phyloP scores from a whole-genome alignment of 441 rosid genomes.

The Sinapis alba region DNA sequence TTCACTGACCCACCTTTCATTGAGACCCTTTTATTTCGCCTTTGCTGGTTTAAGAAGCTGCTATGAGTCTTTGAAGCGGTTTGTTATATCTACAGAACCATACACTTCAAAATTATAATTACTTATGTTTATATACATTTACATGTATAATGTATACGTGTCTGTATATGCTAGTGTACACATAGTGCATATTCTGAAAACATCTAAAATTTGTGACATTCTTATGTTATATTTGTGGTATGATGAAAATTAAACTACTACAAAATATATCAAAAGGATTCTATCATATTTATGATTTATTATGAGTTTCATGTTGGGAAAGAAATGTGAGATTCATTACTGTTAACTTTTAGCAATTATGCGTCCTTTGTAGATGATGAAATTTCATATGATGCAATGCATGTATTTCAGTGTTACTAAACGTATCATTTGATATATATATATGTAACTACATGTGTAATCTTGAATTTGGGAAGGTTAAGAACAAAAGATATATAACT shows the following conservation, averaged over 20 bases:
- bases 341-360: not conserved
- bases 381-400: not conserved
- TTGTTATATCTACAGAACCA: conserved; percentile 24
- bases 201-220: not conserved
- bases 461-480: too few species aligned
- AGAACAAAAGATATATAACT: conserved; percentile 12
- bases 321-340: not conserved
- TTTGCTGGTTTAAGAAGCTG: conserved; percentile 55
- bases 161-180: not conserved
- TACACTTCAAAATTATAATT: conserved; percentile 18
- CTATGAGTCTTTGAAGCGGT: conserved; percentile 51
- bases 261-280: not conserved
- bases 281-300: not conserved
- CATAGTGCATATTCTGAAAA: conserved; percentile 1
- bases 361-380: not conserved
- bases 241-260: not conserved
- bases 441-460: not conserved
- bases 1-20: conserved; percentile 48
- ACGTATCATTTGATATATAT: not conserved
- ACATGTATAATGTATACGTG: conserved; percentile 3
- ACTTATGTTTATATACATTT: not conserved
- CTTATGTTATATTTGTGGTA: not conserved
- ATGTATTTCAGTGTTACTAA: not conserved
- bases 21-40: conserved; percentile 65
- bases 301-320: conserved; percentile 14